These are phyloP conservation scores for Saccharomycopsis fibuligera DNA, from an alignment of 805 yeast genomes.

Conservation along the genomic window DNA sequence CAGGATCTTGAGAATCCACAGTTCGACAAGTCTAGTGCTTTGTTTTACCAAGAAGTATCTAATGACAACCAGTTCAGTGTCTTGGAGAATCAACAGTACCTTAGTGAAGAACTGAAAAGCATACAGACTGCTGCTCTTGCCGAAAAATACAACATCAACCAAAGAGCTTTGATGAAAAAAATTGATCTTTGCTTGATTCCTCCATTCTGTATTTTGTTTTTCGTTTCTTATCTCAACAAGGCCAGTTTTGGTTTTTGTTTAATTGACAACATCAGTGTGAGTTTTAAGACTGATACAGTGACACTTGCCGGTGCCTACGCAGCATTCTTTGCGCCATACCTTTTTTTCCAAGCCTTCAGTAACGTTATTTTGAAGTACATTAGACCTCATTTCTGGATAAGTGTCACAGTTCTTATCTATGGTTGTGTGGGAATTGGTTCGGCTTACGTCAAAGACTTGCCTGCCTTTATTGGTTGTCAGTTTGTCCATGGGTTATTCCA, in stretches of 20 bases:
- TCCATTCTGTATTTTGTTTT: constrained; percentile 60
- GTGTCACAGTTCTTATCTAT: constrained; percentile 50
- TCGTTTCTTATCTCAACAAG: constrained; percentile 65
- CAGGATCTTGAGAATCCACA: no score
- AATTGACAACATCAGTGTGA: constrained; percentile 57
- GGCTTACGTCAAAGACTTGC: constrained; percentile 54
- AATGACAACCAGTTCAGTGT: not conserved
- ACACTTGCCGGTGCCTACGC: constrained; percentile 45
- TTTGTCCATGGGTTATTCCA: constrained; percentile 62
- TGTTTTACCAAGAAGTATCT: no score
- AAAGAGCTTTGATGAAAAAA: constrained; percentile 48
- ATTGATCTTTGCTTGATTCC: constrained; percentile 62
- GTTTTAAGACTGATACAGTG: constrained; percentile 49
- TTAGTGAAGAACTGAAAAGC: no score
- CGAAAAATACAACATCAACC: constrained; percentile 39
- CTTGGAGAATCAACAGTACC: not conserved
- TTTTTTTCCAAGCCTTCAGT: constrained; percentile 49
- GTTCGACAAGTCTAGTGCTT: no score
- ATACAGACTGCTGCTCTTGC: no score
- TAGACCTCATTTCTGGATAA: constrained; percentile 59
- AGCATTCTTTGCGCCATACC: constrained; percentile 65
- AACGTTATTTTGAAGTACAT: constrained; percentile 52
- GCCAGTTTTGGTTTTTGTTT: constrained; percentile 71
- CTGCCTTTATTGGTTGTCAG: constrained; percentile 54
- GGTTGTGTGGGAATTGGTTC: constrained; percentile 58